phyloP scores from a whole-genome alignment of 805 yeast genomes.

The Candida yuanshanica region DNA sequence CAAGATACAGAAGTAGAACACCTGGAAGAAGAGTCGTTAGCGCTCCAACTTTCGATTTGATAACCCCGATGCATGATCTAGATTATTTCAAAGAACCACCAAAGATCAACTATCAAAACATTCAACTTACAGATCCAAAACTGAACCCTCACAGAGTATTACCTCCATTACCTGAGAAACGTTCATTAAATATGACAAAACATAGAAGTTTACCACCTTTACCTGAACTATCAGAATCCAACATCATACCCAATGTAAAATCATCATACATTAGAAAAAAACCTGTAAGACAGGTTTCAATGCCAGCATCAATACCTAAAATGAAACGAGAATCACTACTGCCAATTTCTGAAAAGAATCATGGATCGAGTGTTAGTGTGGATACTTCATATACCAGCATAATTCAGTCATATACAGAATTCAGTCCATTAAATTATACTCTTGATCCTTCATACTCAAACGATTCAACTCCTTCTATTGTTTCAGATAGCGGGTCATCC shows the following conservation, averaged over 20 bases:
- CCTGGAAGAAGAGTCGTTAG: constrained; percentile 8
- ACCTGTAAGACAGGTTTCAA: constrained; percentile 3
- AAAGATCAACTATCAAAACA: constrained; percentile 1
- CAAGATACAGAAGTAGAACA: constrained; percentile 1
- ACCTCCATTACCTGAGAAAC: background rate
- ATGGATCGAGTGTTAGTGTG: background rate
- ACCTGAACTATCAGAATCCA: background rate
- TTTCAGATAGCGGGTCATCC: background rate
- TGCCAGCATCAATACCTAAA: background rate
- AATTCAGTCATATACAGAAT: constrained; percentile 5
- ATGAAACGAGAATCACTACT: background rate
- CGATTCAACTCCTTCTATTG: background rate
- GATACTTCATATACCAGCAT: constrained; percentile 5
- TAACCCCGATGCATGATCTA: background rate
- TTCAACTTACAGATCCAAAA: background rate
- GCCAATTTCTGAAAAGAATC: background rate
- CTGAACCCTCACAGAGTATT: background rate
- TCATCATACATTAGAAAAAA: background rate
- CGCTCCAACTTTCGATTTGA: constrained; percentile 11
- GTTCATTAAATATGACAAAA: background rate
- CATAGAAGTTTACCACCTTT: constrained; percentile 1
- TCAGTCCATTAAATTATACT: background rate
- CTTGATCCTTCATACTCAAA: background rate
- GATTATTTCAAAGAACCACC: constrained; percentile 4
- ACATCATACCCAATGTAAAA: background rate